Evolutionary conservation across 2,329 filamentous ascomycete genomes (phyloP).

Genomic region (Aspergillus novoparasiticus): DNA sequence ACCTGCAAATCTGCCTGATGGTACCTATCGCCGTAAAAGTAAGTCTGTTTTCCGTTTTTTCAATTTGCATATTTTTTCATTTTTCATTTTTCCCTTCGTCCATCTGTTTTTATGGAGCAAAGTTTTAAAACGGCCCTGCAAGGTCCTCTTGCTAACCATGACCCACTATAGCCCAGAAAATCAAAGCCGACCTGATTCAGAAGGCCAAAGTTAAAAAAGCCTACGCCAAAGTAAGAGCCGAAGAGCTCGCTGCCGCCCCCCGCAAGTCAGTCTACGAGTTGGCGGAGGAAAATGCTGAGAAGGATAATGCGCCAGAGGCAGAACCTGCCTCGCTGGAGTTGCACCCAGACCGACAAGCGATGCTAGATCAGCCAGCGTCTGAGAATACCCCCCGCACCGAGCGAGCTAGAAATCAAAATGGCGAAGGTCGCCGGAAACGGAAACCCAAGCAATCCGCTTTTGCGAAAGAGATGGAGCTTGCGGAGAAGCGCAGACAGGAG

Average conservation of each 20-base stretch:
- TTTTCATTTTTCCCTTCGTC: neutral
- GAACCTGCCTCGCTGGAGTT: constrained; percentile 52
- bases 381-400: constrained; percentile 23
- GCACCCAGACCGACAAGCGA: constrained; percentile 63
- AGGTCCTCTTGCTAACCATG: constrained; percentile 6
- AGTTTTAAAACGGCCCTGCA: neutral
- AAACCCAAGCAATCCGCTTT: constrained; percentile 54
- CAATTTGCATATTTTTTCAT: neutral
- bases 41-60: constrained; percentile 6
- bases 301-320: constrained; percentile 9
- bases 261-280: constrained; percentile 37
- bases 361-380: constrained; percentile 53
- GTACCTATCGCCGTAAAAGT: constrained; percentile 82
- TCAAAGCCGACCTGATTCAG: constrained; percentile 85
- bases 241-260: constrained; percentile 46
- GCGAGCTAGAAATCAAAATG: constrained; percentile 30
- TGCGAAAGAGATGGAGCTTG: constrained; percentile 70
- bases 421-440: constrained; percentile 31
- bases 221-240: constrained; percentile 82
- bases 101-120: neutral
- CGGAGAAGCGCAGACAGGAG: constrained; percentile 60
- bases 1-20: constrained; percentile 87
- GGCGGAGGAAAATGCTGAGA: constrained; percentile 22
- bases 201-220: constrained; percentile 92
- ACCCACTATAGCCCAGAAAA: constrained; percentile 69